Conservation (phyloP, 176 grass and related monocot species). For the Coix lacrymajobi region DNA sequence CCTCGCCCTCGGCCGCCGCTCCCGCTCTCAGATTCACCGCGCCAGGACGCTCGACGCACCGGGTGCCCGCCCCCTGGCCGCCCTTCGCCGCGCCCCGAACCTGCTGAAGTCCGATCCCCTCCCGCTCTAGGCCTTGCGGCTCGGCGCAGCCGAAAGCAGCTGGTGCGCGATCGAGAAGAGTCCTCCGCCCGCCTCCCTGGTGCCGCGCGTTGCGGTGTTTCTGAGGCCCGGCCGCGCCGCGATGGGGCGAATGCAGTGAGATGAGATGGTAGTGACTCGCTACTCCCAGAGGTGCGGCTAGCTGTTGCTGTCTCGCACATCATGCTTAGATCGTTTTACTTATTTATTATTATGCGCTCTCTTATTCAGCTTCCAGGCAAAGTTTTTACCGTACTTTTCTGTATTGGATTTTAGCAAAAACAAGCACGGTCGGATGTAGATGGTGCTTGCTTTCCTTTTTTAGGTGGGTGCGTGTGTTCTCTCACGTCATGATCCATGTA, state of each 20-base stretch:
- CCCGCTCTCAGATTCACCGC: constrained; percentile 11
- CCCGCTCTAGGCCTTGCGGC: background rate
- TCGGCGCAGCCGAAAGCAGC: background rate
- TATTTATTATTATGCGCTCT: background rate
- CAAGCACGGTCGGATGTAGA: background rate
- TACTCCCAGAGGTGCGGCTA: constrained; percentile 23
- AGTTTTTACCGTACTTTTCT: background rate
- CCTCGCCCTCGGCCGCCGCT: background rate
- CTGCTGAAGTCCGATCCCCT: background rate
- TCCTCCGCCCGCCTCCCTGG: background rate
- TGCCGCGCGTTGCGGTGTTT: background rate
- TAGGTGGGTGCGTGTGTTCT: background rate
- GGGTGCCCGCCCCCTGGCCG: background rate
- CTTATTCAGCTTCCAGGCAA: background rate
- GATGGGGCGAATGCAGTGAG: constrained; percentile 24
- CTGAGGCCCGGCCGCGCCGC: background rate
- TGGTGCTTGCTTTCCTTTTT: background rate
- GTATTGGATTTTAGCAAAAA: background rate
- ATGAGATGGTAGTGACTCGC: constrained; percentile 29
- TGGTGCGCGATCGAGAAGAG: background rate
- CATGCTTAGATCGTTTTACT: background rate
- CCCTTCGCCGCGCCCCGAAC: background rate
- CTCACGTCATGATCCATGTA: background rate
- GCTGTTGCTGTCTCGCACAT: background rate
- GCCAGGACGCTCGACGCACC: background rate